A percentile compares a stretch with the other conserved stretches of the same genome.
Conservation (phyloP, 2,329 filamentous ascomycete genomes). For the Monosporascus sp. region DNA sequence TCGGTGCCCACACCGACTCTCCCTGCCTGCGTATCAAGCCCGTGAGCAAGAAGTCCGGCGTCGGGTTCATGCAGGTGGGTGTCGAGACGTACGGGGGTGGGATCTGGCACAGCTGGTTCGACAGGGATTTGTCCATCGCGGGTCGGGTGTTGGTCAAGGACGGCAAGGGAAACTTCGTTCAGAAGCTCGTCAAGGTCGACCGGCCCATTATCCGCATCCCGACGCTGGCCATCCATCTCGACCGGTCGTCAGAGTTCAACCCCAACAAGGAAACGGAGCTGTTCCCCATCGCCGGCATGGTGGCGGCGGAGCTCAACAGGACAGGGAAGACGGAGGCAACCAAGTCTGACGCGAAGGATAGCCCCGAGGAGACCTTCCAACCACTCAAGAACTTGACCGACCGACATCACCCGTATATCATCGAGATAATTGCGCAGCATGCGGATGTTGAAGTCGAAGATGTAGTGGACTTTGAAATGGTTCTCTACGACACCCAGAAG, state of each 20-base stretch:
- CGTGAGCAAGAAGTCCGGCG: constrained; percentile 79
- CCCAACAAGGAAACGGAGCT: constrained; percentile 98
- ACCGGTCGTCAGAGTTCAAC: constrained; percentile 78
- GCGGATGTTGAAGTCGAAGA: constrained; percentile 65
- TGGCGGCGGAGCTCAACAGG: constrained; percentile 82
- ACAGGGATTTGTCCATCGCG: constrained; percentile 86
- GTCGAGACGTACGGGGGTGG: constrained; percentile 97
- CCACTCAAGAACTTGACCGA: constrained; percentile 74
- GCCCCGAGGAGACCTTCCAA: constrained; percentile 54
- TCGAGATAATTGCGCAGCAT: constrained; percentile 79
- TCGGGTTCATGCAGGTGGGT: constrained; percentile 88
- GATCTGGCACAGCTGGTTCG: constrained; percentile 98
- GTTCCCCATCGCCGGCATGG: constrained; percentile 86
- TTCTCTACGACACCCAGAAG: constrained; percentile 96
- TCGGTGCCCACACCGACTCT: constrained; percentile 95
- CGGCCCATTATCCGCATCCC: constrained; percentile 88
- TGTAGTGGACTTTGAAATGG: constrained; percentile 88
- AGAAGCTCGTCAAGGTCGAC: constrained; percentile 86
- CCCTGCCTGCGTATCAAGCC: constrained; percentile 90
- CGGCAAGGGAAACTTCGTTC: constrained; percentile 67
- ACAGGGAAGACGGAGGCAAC: constrained; percentile 47
- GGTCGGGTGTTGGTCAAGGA: constrained; percentile 80
- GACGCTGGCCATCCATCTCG: constrained; percentile 88
- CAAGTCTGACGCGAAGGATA: constrained; percentile 27
- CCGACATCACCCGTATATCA: constrained; percentile 82